These are phyloP conservation scores for Iris macrosiphon DNA, from an alignment of 106 monocot species.

Conservation along the genomic window DNA sequence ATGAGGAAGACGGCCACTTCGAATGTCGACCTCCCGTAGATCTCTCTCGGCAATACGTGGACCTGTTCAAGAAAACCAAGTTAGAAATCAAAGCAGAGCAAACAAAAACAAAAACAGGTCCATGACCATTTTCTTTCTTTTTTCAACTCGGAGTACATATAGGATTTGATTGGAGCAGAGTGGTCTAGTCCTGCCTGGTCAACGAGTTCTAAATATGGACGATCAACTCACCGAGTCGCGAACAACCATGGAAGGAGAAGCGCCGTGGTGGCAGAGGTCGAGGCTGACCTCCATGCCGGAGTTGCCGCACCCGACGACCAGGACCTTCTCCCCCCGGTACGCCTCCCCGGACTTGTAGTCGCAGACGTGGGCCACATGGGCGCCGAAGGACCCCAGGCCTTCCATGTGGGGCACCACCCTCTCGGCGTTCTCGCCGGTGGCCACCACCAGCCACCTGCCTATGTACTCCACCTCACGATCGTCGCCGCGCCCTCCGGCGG, in stretches of 20 bases:
- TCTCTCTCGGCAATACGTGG: constrained; percentile 22
- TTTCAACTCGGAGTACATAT: no score
- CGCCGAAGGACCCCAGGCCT: constrained; percentile 22
- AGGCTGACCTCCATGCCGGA: constrained; percentile 71
- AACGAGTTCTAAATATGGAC: no score
- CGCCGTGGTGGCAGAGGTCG: constrained; percentile 50
- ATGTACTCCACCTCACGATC: constrained; percentile 42
- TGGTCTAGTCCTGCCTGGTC: no score
- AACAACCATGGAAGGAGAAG: constrained; percentile 50
- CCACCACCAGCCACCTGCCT: constrained; percentile 46
- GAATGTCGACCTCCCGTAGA: constrained; percentile 19
- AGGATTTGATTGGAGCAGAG: no score
- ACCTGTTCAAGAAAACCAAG: constrained; percentile 12
- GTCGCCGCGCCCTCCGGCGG: background rate
- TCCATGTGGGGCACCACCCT: constrained; percentile 33
- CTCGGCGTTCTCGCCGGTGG: constrained; percentile 66
- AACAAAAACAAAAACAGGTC: no score
- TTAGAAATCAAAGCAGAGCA: background rate
- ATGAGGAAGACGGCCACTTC: constrained; percentile 11
- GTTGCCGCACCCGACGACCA: constrained; percentile 63
- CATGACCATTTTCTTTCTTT: no score
- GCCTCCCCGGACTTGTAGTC: constrained; percentile 41
- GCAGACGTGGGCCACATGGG: constrained; percentile 26
- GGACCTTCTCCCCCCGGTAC: constrained; percentile 37
- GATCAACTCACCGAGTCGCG: constrained; percentile 42